Conservation (phyloP, 345 rosid species). For the Arabidopsis arenosa region DNA sequence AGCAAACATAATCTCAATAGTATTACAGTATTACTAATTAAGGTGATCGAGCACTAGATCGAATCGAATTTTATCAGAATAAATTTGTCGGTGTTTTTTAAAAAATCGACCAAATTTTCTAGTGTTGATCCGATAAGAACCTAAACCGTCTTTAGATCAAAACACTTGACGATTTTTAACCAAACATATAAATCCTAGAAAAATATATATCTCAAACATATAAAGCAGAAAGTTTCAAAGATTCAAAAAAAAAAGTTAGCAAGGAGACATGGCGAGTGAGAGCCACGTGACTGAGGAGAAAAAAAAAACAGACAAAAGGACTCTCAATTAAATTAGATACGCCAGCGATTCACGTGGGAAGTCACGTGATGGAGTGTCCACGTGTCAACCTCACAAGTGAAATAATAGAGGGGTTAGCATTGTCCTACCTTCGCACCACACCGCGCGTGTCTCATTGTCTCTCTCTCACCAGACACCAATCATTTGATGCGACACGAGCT, state of each 20-base stretch:
- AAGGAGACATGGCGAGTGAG: constrained; percentile 36
- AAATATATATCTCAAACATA: background rate
- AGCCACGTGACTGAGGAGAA: constrained; percentile 29
- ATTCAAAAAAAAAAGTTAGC: background rate
- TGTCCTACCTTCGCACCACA: constrained; percentile 24
- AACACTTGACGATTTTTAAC: background rate
- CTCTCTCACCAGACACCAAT: constrained; percentile 46
- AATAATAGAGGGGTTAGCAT: constrained; percentile 8
- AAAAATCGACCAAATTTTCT: background rate
- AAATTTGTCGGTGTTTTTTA: background rate
- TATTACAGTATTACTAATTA: background rate
- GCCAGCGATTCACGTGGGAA: constrained; percentile 35
- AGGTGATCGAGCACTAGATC: background rate
- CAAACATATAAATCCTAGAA: background rate
- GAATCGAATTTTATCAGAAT: background rate
- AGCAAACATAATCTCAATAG: background rate
- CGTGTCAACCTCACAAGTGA: constrained; percentile 22
- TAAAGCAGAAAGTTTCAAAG: constrained; percentile 32
- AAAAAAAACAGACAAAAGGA: constrained; percentile 2
- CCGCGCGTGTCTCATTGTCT: constrained; percentile 39
- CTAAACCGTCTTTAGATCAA: background rate
- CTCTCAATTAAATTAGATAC: background rate
- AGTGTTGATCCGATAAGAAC: background rate
- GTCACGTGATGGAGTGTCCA: constrained; percentile 34
- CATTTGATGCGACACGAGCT: constrained; percentile 34